These are phyloP conservation scores for Coffea eugenioides DNA, from an alignment of 257 asterid species.

Conservation along the genomic window DNA sequence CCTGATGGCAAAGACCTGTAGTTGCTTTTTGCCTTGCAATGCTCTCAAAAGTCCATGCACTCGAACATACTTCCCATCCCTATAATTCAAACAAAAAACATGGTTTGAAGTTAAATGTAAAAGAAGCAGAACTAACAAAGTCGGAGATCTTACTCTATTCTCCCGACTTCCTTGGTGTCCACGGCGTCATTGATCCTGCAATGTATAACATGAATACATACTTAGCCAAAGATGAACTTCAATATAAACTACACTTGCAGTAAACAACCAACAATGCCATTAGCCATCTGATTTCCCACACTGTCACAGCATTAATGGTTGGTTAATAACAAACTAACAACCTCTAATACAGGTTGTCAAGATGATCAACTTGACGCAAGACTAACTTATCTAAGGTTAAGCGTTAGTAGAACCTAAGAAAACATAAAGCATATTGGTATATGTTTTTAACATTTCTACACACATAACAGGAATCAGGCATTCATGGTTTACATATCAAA, in stretches of 20 bases:
- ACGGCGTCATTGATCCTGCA: conserved; percentile 77
- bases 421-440: neutral
- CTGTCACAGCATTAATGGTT: neutral
- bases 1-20: conserved; percentile 77
- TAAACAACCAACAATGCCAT: neutral
- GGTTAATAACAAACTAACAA: neutral
- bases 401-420: neutral
- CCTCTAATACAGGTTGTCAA: neutral
- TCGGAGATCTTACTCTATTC: conserved; percentile 37
- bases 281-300: neutral
- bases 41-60: conserved; percentile 73
- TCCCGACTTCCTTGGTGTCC: conserved; percentile 68
- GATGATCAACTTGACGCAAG: neutral
- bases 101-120: neutral
- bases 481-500: neutral
- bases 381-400: neutral
- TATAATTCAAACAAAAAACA: conserved; percentile 19
- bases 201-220: neutral
- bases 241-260: neutral
- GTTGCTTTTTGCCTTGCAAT: conserved; percentile 58
- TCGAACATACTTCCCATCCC: conserved; percentile 73
- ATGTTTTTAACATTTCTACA: neutral
- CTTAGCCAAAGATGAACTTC: conserved; percentile 3
- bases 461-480: neutral
- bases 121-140: neutral